Evolutionary conservation across 192 early-diverging fungal species (phyloP), one percentile per base, ranked within the genome.

Genomic region (Ambispora gerdemannii): DNA sequence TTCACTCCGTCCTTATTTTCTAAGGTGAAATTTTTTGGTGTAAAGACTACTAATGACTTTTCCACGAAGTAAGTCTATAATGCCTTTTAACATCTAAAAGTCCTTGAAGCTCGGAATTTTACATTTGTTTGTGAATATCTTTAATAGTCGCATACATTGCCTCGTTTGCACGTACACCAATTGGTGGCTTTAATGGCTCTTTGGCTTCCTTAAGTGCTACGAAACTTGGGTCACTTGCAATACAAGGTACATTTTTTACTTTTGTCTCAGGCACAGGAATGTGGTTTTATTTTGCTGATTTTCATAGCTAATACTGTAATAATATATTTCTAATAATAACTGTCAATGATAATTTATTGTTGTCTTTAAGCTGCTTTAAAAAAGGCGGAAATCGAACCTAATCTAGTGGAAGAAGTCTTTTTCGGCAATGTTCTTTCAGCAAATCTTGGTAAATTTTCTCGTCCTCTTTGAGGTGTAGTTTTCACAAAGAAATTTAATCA

Each of bases 101-200:
- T n/a, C n/a, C n/a, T 53, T 53, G 52, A 53, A 25, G 27, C 10
- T 10, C 3, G 0, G 27, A 53, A 22, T 52, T 52, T 24, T 52
- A 52, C 20, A 22, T 52, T 2, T 25, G 27, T 53, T 13, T 22
- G 34, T 15, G 11, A 17, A 30, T 63, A 13, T 65, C 22, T 49
- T 47, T 50, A 0, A 8, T 24, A 69, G 67, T 52, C n/a, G 96
- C 92, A 69, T 98, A 92, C 75, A 95, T 98, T 77, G 91, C 92
- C 59, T 89, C 93, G 65, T 83, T 90, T 59, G 91, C 87, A 36
- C 90, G 96, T 76, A 98, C 96, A 4, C 92, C 96, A 38, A 83
- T 97, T 66, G 96, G 95, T 58, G 86, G 89, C 32, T 96, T 97
- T 80, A 90, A 90, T 53, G 95, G 96, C 20, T 90, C 91, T 2